Conservation (phyloP, 208 protist species). For the Trypanosomatidae sp. region DNA sequence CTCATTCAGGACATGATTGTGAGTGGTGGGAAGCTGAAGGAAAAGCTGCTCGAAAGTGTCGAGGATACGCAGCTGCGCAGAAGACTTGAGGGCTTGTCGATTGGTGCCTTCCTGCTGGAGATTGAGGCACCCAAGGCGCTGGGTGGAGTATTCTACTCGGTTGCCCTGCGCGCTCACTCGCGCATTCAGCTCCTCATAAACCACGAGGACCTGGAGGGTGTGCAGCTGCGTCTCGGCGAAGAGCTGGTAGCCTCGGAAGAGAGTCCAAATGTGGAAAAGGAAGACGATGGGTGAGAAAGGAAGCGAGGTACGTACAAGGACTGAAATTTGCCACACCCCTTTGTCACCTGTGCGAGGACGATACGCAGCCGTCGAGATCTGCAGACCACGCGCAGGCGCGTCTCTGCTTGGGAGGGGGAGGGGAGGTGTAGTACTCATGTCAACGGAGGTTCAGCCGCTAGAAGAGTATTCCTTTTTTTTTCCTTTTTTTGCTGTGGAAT, state of each 20-base stretch:
- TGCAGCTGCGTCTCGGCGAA: conserved; percentile 71
- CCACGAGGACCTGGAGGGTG: conserved; percentile 81
- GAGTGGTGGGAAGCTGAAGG: conserved; percentile 66
- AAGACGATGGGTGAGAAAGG: background rate
- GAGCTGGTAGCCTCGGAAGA: conserved; percentile 5
- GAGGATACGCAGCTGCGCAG: conserved; percentile 42
- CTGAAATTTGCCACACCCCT: background rate
- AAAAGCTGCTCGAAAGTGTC: conserved; percentile 51
- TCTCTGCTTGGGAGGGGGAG: background rate
- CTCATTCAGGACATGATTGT: conserved; percentile 55
- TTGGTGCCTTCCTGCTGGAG: conserved; percentile 62
- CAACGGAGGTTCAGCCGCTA: background rate
- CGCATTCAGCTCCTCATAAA: conserved; percentile 77
- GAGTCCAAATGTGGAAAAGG: background rate
- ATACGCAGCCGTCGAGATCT: background rate
- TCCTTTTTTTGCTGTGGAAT: background rate
- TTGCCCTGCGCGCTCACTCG: conserved; percentile 66
- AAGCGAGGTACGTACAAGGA: background rate
- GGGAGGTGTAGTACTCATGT: background rate
- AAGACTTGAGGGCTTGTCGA: conserved; percentile 41
- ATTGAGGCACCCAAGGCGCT: conserved; percentile 40
- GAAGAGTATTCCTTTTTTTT: background rate
- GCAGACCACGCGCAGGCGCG: background rate
- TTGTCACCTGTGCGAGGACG: background rate
- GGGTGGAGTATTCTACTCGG: conserved; percentile 53